Base-by-base conservation (phyloP, 106 monocot genomes). In the Posidonia australis region DNA sequence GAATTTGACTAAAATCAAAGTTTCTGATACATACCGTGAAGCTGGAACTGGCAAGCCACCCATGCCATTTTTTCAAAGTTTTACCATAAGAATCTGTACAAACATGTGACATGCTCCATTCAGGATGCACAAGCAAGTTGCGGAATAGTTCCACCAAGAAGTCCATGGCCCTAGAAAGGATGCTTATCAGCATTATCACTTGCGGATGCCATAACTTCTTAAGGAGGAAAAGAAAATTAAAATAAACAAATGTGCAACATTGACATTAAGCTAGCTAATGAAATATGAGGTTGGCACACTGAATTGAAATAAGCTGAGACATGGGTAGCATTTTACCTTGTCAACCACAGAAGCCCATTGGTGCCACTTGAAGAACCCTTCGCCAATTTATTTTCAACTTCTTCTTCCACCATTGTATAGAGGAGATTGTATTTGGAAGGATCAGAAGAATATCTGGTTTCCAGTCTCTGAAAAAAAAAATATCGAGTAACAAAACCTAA, bases 31-130 rank as follows among this genome's bases (percentile, higher is more conserved):
- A 47, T 69, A 92, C 92, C 41, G 82, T 74, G 81, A 92, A 92
- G 62, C 80, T 85, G 52, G 92, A 88, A 64, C 92, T 92, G 13
- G 92, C 92, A 41, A 92, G 80, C 87, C 87, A 92, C 12, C 92
- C 92, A 65, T 92, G 92, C 80, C 82, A 88, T 67, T 83, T 82
- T 67, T 88, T 88, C 44, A 92, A 67, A 25, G 92, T 92, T 62
- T 92, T 88, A 44, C 49, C 56, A 41, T 92, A 92, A 5, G 92
- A 82, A 76, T 92, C 84, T 23, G 77, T 80, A 46, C 87, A 88
- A 26, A 75, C 82, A 74, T 88, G 80, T 41, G 88, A 70, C 92
- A 92, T 92, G 48, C 70, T 75, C 88, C 92, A 92, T 61, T 92
- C 88, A 45, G 75, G 68, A 80, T 92, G 85, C 64, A 65, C 71